Evolutionary conservation across 345 rosid genomes (phyloP).

Genomic region (Excoecaria agallocha): DNA sequence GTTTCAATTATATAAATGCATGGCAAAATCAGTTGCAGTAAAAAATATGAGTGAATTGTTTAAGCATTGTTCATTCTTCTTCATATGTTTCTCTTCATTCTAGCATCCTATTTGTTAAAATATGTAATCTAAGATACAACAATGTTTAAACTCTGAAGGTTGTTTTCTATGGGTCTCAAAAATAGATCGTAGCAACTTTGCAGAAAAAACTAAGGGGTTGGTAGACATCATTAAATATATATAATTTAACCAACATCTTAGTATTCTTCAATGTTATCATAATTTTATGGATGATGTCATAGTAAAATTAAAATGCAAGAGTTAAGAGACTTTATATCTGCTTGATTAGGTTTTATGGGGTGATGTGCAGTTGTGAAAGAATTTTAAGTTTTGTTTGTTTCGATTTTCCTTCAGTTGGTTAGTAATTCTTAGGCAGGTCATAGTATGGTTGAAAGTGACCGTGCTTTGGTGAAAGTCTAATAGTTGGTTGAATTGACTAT

Average conservation of each 20-base stretch:
- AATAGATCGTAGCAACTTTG: neutral
- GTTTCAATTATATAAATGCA: neutral
- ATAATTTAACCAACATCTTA: neutral
- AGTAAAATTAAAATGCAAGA: neutral
- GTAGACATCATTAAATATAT: neutral
- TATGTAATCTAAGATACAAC: neutral
- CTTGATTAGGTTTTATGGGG: neutral
- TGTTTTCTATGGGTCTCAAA: neutral
- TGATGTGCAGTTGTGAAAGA: neutral
- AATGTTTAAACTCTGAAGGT: conserved; percentile 1
- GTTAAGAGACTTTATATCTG: neutral
- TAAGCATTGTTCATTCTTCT: neutral
- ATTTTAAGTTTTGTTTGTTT: neutral
- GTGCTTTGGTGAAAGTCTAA: neutral
- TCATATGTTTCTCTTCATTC: neutral
- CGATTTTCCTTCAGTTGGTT: neutral
- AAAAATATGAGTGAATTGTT: no score
- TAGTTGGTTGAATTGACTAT: neutral
- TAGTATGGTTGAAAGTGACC: neutral
- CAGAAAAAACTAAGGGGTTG: neutral
- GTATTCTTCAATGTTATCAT: neutral
- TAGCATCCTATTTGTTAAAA: neutral
- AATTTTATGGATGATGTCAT: neutral
- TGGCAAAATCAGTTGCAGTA: neutral
- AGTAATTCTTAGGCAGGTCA: neutral